Evolutionary conservation across 805 yeast genomes (phyloP).

Genomic region (Saturnispora kantuleensis): DNA sequence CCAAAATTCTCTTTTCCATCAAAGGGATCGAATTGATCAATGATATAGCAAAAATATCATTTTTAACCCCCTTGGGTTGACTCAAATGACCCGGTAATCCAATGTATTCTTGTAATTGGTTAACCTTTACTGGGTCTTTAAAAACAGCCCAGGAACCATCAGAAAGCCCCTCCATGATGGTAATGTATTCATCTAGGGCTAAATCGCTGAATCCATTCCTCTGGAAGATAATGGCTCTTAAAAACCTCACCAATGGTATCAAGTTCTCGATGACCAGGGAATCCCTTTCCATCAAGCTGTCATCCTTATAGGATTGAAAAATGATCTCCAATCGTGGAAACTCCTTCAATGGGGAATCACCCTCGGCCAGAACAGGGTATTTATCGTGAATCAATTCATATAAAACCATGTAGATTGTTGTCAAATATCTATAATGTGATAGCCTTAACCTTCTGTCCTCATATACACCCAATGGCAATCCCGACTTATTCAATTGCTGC

Average conservation of each 20-base stretch:
- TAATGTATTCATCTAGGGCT: constrained; percentile 32
- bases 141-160: no score
- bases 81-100: background rate
- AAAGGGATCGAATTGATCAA: constrained; percentile 20
- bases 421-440: constrained; percentile 5
- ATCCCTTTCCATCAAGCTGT: constrained; percentile 31
- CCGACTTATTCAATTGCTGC: constrained; percentile 14
- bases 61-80: constrained; percentile 10
- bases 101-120: background rate
- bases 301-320: constrained; percentile 17
- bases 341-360: background rate
- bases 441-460: background rate
- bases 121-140: constrained; percentile 2
- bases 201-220: constrained; percentile 26
- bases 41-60: constrained; percentile 18
- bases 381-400: constrained; percentile 27
- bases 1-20: constrained; percentile 13
- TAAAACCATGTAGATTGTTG: constrained; percentile 30
- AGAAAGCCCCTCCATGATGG: constrained; percentile 18
- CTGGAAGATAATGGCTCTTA: constrained; percentile 34
- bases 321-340: background rate
- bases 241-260: constrained; percentile 30
- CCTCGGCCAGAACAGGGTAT: constrained; percentile 8
- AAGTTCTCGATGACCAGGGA: constrained; percentile 28
- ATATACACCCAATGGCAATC: background rate